Evolutionary conservation across 225 moss, liverwort and hornwort genomes (phyloP).

Genomic region (Polytrichum commune): DNA sequence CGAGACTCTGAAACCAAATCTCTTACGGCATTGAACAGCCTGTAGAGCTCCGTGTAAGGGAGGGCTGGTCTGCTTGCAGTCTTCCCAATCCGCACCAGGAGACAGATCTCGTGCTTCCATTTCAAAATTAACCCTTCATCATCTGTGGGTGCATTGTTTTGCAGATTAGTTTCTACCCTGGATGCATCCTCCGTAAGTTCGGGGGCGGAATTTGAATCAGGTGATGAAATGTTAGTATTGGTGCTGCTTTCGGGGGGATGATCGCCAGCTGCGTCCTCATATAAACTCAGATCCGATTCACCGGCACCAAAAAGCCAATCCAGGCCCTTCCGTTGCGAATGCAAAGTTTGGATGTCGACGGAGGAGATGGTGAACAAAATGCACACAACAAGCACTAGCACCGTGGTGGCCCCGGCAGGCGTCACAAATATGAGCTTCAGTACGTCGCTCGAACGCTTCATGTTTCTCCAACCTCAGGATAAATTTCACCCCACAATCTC

Average conservation of each 20-base stretch:
- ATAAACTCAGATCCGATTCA: background rate
- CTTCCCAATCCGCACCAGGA: constrained; percentile 24
- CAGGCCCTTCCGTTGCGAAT: constrained; percentile 11
- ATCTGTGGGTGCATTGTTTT: background rate
- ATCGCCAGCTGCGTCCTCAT: background rate
- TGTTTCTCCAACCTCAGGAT: background rate
- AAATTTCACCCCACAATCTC: too few relatives aligned
- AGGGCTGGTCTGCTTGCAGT: constrained; percentile 2
- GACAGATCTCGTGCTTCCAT: constrained; percentile 31
- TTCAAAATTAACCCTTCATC: background rate
- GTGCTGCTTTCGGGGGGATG: background rate
- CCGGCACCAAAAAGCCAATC: constrained; percentile 21
- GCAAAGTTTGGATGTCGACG: constrained; percentile 19
- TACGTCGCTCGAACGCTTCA: constrained; percentile 12
- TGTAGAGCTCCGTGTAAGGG: constrained; percentile 39
- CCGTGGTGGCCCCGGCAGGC: constrained; percentile 9
- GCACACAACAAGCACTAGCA: constrained; percentile 12
- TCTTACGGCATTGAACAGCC: constrained; percentile 35
- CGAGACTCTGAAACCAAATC: constrained; percentile 6
- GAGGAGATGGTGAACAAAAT: constrained; percentile 13
- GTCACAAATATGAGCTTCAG: constrained; percentile 13
- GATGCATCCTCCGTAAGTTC: background rate
- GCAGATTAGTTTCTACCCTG: too few relatives aligned
- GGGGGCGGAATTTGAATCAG: background rate
- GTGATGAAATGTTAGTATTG: background rate